Base-by-base conservation (phyloP, 2,329 filamentous ascomycete species). In the Fusarium temperatum region DNA sequence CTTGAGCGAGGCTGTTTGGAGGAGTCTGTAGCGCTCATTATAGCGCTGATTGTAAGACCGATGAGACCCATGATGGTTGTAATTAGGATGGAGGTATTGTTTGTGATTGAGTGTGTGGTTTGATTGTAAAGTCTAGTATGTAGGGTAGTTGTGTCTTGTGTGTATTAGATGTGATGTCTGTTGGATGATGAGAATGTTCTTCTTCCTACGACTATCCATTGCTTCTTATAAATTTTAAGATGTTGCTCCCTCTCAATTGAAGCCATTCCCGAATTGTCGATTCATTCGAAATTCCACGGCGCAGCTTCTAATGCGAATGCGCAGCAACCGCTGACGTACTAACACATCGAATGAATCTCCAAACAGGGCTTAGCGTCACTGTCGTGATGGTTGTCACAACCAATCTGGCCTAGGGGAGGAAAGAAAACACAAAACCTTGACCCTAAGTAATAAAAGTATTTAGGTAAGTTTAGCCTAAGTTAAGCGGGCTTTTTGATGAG, bases 21-120 rank as follows among this genome's bases (percentile, higher is more conserved):
- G 5, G 38, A 35, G 3, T 66, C 60, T 35, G 59, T 35, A 20
- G 14, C 35, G 22, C 47, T 14, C 20, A 74, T 22, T 3, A 78
- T 28, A 18, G 48, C 64, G 6, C 61, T 9, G 7, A 66, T 54
- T 8, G 59, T 62, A 50, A 74, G 70, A 54, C 67, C 58, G 36
- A 78, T 62, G 20, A 78, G 58, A 63, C 70, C 73, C 76, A 78
- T 78, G 35, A 47, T 69, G 36, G 54, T 7, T 30, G 11, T 24
- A 22, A 41, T 6, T 38, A 17, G 26, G 24, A 17, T 28, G 18
- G n/a, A 13, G 15, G 28, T n/a, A 20, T 30, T 28, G 15, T n/a
- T n/a, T 36, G 20, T 47, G 28, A 15, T 51, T 53, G 20, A 51
- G 22, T 32, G 38, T 56, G 22, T 36, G 18, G 38, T n/a, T 56